Evolutionary conservation across 306 rosid species (phyloP).

Genomic region (Pyrus pyrifolia): DNA sequence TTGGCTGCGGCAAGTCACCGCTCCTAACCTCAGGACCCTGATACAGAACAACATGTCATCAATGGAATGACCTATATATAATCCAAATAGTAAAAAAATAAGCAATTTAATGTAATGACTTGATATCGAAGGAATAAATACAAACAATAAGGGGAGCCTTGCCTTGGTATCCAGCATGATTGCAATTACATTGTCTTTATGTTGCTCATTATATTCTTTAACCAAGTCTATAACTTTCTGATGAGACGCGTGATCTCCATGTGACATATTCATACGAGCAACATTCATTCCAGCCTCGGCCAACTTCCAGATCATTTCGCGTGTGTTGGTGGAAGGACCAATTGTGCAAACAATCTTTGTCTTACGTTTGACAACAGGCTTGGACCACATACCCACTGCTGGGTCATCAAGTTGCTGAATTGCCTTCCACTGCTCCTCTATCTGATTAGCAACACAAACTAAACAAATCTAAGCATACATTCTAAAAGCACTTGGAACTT

Average conservation of each 20-base stretch:
- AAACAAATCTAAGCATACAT: background rate
- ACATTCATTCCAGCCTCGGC: constrained; percentile 99
- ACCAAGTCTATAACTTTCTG: constrained; percentile 93
- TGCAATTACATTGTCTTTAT: constrained; percentile 70
- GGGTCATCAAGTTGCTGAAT: constrained; percentile 47
- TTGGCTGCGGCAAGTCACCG: constrained; percentile 86
- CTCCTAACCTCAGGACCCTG: constrained; percentile 98
- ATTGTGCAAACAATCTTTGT: constrained; percentile 95
- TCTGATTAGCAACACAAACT: constrained; percentile 23
- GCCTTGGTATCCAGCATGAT: constrained; percentile 98
- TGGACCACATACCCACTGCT: constrained; percentile 74
- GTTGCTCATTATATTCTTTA: constrained; percentile 76
- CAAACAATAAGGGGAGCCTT: background rate
- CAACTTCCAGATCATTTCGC: constrained; percentile 95
- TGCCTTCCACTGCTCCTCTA: constrained; percentile 46
- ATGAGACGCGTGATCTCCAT: constrained; percentile 96
- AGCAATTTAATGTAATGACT: background rate
- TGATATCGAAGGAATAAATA: background rate
- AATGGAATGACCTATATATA: background rate
- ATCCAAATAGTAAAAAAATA: background rate
- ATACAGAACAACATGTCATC: background rate
- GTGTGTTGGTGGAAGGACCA: constrained; percentile 91
- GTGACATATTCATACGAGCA: constrained; percentile 95
- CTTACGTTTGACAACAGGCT: constrained; percentile 77
- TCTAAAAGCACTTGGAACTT: background rate